A percentile compares a stretch with the other conserved stretches of the same genome.
Conservation (phyloP, 2,329 filamentous ascomycete genomes). For the Cercospora zeae-maydis region DNA sequence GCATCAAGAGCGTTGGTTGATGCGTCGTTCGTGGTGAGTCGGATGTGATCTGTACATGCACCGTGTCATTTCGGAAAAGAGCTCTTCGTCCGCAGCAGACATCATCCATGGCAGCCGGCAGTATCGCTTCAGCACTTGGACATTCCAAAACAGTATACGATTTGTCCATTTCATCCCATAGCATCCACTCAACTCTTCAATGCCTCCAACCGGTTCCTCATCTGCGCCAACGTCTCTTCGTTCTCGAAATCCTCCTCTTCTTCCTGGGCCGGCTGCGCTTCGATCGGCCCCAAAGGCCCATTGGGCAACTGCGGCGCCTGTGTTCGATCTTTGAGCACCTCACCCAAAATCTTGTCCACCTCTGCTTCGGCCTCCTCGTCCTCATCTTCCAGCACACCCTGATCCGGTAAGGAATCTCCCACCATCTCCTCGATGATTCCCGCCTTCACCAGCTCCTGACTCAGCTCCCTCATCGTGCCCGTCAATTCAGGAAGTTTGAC, state of each 20-base stretch:
- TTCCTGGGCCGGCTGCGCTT: conserved; percentile 54
- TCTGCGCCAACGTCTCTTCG: conserved; percentile 88
- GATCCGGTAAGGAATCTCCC: conserved; percentile 73
- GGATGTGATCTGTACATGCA: too few relatives aligned
- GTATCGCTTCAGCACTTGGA: background rate
- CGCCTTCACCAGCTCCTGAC: conserved; percentile 83
- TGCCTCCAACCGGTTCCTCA: conserved; percentile 86
- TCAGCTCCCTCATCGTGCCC: conserved; percentile 83
- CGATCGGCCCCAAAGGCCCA: conserved; percentile 50
- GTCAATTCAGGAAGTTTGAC: conserved; percentile 81
- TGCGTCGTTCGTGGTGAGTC: background rate
- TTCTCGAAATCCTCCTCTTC: conserved; percentile 71
- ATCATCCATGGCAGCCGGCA: too few relatives aligned
- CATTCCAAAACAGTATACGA: background rate
- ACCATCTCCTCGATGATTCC: conserved; percentile 99
- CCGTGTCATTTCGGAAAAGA: too few relatives aligned
- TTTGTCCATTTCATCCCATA: background rate
- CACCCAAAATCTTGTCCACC: conserved; percentile 88
- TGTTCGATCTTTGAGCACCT: conserved; percentile 75
- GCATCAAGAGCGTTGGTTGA: background rate
- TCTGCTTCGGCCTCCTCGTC: conserved; percentile 75
- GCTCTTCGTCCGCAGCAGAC: too few relatives aligned
- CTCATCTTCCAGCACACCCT: conserved; percentile 65
- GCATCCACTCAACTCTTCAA: conserved; percentile 65
- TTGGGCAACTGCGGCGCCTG: conserved; percentile 55